Base-by-base conservation (phyloP, 768 basidiomycete genomes). In the Lentinula sp. region DNA sequence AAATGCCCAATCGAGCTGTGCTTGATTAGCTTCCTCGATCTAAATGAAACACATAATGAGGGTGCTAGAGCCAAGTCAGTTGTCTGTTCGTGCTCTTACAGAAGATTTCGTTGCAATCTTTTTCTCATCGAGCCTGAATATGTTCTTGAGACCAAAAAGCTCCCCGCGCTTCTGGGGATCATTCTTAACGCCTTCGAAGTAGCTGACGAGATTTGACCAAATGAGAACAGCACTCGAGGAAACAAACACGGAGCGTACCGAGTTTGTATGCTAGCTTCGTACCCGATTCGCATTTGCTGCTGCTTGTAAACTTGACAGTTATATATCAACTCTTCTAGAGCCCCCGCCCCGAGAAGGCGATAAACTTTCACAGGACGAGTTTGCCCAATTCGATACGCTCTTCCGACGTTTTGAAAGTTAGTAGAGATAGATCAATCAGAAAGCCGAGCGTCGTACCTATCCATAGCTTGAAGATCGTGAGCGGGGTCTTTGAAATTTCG, bases 381-480 rank as follows among this genome's bases (percentile, higher is more conserved):
- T 71, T 96, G 94, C 13, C 94, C 94, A 62, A 93, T 90, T 5
- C 91, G 84, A 69, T 88, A 94, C 1, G 91, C 91, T 59, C 84
- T 81, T 34, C 16, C 23, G 21, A 16, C 9, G 10, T 28, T 43
- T 49, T 1, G 4, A n/a, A 18, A 35, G 31, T 49, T 6, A 16
- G 52, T 37, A 16, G 31, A 28, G 43, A 28, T 50, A 8, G 59
- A 21, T 28, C 64, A 2, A 32, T 32, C 10, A 28, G 28, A 39
- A 8, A 13, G 11, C 7, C 68, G 34, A 40, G 8, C 23, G 10
- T 56, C 23, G 13, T 61, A 78, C 74, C 87, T 78, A 62, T 93
- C 93, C 89, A 92, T 92, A 2, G 93, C 92, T 70, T 93, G 96
- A 7, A 98, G 74, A 70, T 99, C 96, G 66, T 97, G 91, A 0